Conservation (phyloP, 1,284 basidiomycete genomes). For the Rhizoctonia solani region DNA sequence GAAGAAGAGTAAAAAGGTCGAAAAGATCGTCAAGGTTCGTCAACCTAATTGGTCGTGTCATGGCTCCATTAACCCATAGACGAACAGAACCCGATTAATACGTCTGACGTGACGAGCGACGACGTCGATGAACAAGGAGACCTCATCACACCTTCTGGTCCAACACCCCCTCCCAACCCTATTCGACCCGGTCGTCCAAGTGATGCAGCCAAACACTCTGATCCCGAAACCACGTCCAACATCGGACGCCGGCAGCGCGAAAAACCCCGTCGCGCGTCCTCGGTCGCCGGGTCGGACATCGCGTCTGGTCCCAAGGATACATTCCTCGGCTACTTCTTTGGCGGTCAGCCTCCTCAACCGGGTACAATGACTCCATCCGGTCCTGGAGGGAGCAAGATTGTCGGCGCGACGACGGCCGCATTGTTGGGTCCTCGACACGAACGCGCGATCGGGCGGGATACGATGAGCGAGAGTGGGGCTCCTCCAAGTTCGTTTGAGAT, state of each 20-base stretch:
- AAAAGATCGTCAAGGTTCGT: slow-evolving; percentile 21
- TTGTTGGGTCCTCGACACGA: slow-evolving; percentile 29
- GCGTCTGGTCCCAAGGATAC: slow-evolving; percentile 70
- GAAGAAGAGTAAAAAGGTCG: slow-evolving; percentile 24
- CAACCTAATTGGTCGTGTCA: neutral
- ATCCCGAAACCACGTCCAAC: slow-evolving; percentile 3
- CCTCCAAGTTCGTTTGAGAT: slow-evolving; percentile 45
- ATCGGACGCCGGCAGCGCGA: neutral
- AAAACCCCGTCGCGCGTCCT: slow-evolving; percentile 22
- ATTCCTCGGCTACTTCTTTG: slow-evolving; percentile 96
- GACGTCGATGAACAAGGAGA: slow-evolving; percentile 64
- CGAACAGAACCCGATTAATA: slow-evolving; percentile 32
- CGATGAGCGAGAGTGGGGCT: slow-evolving; percentile 29
- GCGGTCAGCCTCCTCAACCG: slow-evolving; percentile 64
- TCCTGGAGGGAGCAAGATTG: slow-evolving; percentile 36
- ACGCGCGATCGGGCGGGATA: slow-evolving; percentile 23
- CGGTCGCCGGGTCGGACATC: slow-evolving; percentile 36
- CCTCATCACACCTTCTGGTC: slow-evolving; percentile 48
- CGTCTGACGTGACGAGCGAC: slow-evolving; percentile 51
- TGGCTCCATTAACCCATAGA: neutral
- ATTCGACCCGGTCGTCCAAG: slow-evolving; percentile 7
- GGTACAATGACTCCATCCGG: slow-evolving; percentile 36
- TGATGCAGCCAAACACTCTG: slow-evolving; percentile 9
- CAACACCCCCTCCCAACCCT: slow-evolving; percentile 47
- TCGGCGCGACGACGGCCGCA: slow-evolving; percentile 23